phyloP scores from a whole-genome alignment of 2,329 filamentous ascomycete species.

The Penicillium sp. region DNA sequence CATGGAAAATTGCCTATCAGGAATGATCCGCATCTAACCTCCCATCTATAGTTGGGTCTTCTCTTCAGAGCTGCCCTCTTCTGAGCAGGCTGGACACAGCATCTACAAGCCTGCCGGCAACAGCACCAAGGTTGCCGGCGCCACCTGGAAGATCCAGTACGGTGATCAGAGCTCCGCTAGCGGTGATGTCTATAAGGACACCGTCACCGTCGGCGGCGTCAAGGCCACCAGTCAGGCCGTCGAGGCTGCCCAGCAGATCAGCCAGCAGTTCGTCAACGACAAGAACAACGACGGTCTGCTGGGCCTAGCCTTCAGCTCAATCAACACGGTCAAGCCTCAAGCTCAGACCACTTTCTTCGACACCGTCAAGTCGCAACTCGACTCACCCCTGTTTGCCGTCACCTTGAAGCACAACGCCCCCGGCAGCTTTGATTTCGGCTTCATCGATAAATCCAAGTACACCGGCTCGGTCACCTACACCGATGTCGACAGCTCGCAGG shows the following conservation, averaged over 20 bases:
- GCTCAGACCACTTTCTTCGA: constrained; percentile 58
- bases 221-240: constrained; percentile 60
- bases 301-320: constrained; percentile 55
- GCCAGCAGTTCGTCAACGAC: constrained; percentile 50
- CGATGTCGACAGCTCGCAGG: constrained; percentile 53
- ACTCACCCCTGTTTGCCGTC: constrained; percentile 51
- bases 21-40: background rate
- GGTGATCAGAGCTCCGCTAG: constrained; percentile 61
- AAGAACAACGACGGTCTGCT: constrained; percentile 56
- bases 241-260: constrained; percentile 59
- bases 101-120: constrained; percentile 54
- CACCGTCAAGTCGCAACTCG: constrained; percentile 51
- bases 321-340: constrained; percentile 55
- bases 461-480: constrained; percentile 55
- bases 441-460: constrained; percentile 57
- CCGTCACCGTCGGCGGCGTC: constrained; percentile 57
- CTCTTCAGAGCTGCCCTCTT: constrained; percentile 53
- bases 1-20: background rate
- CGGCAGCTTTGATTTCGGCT: constrained; percentile 56
- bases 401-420: constrained; percentile 51
- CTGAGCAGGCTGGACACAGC: constrained; percentile 51
- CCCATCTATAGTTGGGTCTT: constrained; percentile 58
- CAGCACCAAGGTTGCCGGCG: constrained; percentile 45
- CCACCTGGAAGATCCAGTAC: constrained; percentile 59
- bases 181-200: constrained; percentile 63